A percentile compares a stretch with the other conserved stretches of the same genome.
phyloP scores from a whole-genome alignment of 257 asterid species.

The Buddleja alternifolia region DNA sequence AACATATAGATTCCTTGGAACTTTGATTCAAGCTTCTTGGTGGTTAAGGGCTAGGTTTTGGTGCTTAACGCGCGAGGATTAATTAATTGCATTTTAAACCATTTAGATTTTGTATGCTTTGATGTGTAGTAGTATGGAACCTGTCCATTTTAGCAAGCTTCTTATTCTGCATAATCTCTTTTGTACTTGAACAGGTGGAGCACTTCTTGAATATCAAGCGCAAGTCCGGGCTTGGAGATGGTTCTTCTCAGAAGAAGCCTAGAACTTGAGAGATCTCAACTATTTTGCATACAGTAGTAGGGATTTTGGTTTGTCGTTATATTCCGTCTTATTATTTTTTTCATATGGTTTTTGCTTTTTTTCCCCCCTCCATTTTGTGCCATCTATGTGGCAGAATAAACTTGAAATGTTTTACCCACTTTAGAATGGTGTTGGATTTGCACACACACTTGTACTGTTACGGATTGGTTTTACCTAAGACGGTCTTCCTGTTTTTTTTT shows the following conservation, averaged over 20 bases:
- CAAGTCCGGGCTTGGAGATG: constrained; percentile 58
- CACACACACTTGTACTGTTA: too few species aligned
- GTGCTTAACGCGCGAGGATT: background rate
- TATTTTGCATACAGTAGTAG: background rate
- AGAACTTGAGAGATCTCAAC: constrained; percentile 48
- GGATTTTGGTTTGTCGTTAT: background rate
- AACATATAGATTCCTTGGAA: background rate
- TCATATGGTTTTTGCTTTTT: too few species aligned
- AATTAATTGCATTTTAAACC: background rate
- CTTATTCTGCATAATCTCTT: background rate
- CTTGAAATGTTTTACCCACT: too few species aligned
- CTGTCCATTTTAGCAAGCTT: background rate
- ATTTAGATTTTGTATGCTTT: too few species aligned
- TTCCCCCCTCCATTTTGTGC: too few species aligned
- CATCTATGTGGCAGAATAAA: too few species aligned
- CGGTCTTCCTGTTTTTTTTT: too few species aligned
- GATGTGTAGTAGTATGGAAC: background rate
- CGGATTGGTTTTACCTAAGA: too few species aligned
- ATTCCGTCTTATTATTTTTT: background rate
- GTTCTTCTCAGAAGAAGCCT: constrained; percentile 62
- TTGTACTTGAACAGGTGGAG: constrained; percentile 60
- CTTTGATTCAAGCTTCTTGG: too few species aligned
- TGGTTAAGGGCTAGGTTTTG: too few species aligned
- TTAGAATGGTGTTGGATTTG: too few species aligned
- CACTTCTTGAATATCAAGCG: constrained; percentile 88